Evolutionary conservation across 371 early-diverging fungal species (phyloP), one percentile per base, ranked within the genome.

Genomic region (Gilbertella persicaria): DNA sequence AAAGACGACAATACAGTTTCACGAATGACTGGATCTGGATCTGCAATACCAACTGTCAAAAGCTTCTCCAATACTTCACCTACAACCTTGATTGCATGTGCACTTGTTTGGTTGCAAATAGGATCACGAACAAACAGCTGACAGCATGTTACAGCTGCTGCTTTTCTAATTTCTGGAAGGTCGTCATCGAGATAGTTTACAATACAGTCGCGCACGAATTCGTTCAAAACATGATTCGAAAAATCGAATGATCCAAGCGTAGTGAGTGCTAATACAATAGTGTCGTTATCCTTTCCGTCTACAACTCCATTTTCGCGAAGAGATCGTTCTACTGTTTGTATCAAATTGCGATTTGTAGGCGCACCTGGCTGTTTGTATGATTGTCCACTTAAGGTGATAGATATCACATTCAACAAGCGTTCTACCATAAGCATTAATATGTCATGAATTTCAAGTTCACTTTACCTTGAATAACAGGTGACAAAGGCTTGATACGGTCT

Each of bases 211-310:
- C 92, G 84, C 26, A 97, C 89, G 71, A 98, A 90, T 67, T 96
- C 97, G 60, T 91, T 89, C 29, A 98, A 71, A 30, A 89, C 85
- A 45, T 94, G 90, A 23, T 63, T 80, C 2, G 73, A 79, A 68
- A 97, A 97, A 60, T 94, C 88, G 69, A 98, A 97, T 0, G 80
- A 84, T 8, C 93, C 92, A 7, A 98, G 75, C 0, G 93, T 94
- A 5, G 80, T 83, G 38, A 98, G 71, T 0, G 99, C 97, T 26
- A 97, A 73, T 17, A 93, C 87, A 25, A 94, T 86, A 2, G 80
- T 78, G 5, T 94, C 93, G 5, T 79, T 75, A 53, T 92, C 92
- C 52, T 87, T 85, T 41, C 71, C 75, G 45, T 88, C 87, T 7
- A 68, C 50, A 8, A 56, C 62, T 9, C 72, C 71, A n/a, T 52